Evolutionary conservation across 768 basidiomycete genomes (phyloP).

Genomic region (Naganishia vishniacii): DNA sequence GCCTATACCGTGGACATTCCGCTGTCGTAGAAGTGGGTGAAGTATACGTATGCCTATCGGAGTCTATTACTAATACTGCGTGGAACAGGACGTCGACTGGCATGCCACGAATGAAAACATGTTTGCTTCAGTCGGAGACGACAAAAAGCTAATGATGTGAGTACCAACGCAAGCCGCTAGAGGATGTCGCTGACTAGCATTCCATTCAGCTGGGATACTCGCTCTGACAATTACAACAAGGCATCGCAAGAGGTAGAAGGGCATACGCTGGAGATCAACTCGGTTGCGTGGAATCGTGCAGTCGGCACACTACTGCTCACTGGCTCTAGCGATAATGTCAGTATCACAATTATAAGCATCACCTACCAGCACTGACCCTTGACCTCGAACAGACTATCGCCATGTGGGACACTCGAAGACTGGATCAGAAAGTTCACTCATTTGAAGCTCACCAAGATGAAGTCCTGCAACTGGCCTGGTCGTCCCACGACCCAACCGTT

Average conservation of each 20-base stretch:
- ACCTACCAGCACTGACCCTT: constrained; percentile 1
- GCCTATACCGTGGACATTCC: constrained; percentile 77
- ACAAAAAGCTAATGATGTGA: constrained; percentile 86
- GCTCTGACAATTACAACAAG: constrained; percentile 58
- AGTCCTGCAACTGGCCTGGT: constrained; percentile 90
- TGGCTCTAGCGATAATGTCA: constrained; percentile 87
- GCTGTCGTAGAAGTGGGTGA: constrained; percentile 79
- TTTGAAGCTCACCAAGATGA: constrained; percentile 94
- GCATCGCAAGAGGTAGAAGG: constrained; percentile 70
- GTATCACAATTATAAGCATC: too few species aligned
- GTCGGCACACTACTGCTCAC: constrained; percentile 74
- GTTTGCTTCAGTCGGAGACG: constrained; percentile 93
- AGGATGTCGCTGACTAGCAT: not conserved
- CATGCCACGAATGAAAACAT: constrained; percentile 71
- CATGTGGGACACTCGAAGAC: constrained; percentile 74
- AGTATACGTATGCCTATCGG: not conserved
- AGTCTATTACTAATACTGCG: constrained; percentile 22
- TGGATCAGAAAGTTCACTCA: constrained; percentile 68
- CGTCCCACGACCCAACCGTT: constrained; percentile 81
- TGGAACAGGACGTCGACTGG: constrained; percentile 90
- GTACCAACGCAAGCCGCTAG: constrained; percentile 43
- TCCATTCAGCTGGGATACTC: constrained; percentile 77
- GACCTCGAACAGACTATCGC: constrained; percentile 63
- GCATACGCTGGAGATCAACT: constrained; percentile 83
- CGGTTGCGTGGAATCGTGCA: constrained; percentile 83